phyloP scores from a whole-genome alignment of 148 eudicot species.

The Amaranthus hypochondriacus region DNA sequence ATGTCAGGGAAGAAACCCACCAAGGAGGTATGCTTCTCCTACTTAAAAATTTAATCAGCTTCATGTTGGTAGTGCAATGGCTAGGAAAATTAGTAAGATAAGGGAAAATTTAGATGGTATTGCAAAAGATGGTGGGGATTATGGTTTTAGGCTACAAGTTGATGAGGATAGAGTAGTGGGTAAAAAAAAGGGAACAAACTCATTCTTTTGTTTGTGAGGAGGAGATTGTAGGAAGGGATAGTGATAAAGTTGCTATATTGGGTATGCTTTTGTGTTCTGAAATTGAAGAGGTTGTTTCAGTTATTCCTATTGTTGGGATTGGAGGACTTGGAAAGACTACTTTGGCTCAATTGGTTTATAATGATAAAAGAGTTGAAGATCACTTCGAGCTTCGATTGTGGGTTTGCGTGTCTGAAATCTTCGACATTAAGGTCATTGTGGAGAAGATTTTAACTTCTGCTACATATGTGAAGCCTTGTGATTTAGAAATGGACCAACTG shows the following conservation, averaged over 20 bases:
- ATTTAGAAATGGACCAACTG: slow-evolving; percentile 9
- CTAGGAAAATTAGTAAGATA: background rate
- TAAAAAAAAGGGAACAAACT: background rate
- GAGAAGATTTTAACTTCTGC: slow-evolving; percentile 10
- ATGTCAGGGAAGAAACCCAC: background rate
- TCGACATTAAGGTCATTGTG: slow-evolving; percentile 3
- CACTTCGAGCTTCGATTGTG: slow-evolving; percentile 12
- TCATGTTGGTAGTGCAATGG: background rate
- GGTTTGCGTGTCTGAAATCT: slow-evolving; percentile 17
- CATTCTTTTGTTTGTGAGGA: slow-evolving; percentile 1
- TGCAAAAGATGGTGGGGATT: slow-evolving; percentile 3
- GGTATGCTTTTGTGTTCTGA: background rate
- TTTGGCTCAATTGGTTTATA: slow-evolving; percentile 16
- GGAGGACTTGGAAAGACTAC: slow-evolving; percentile 20
- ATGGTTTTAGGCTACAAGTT: background rate
- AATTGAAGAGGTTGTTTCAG: background rate
- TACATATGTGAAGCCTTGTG: background rate
- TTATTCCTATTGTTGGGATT: slow-evolving; percentile 19
- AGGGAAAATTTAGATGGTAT: slow-evolving; percentile 7
- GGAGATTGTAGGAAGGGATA: slow-evolving; percentile 1
- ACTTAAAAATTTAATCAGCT: slow-evolving; percentile 1
- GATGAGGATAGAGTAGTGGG: background rate
- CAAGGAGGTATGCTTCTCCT: slow-evolving; percentile 3
- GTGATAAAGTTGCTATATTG: slow-evolving; percentile 10
- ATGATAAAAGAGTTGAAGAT: background rate